Conservation (phyloP, 2,329 filamentous ascomycete species). For the Sporothrix brunneoviolacea region DNA sequence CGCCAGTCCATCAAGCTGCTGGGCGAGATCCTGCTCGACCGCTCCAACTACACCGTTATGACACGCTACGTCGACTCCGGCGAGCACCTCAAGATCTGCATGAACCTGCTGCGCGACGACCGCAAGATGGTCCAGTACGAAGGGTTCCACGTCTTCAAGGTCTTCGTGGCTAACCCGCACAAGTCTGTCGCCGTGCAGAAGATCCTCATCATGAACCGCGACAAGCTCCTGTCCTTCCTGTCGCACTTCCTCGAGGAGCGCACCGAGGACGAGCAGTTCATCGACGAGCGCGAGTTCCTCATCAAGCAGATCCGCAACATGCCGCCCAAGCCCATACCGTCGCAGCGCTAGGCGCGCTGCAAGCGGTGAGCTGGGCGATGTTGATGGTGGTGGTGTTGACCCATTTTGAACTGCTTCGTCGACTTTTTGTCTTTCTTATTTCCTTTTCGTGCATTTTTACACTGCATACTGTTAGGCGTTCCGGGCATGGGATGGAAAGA, state of each 20-base stretch:
- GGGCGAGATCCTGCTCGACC: constrained; percentile 87
- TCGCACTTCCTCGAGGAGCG: constrained; percentile 89
- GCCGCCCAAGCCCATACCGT: constrained; percentile 50
- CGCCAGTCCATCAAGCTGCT: constrained; percentile 96
- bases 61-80: constrained; percentile 92
- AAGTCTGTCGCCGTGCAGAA: constrained; percentile 95
- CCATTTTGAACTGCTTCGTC: background rate
- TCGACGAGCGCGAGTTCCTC: constrained; percentile 93
- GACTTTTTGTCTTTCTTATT: background rate
- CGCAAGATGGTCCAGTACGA: constrained; percentile 99
- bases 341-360: constrained; percentile 32
- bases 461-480: constrained; percentile 15
- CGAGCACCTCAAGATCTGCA: constrained; percentile 95
- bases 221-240: constrained; percentile 81
- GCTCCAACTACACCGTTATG: constrained; percentile 97
- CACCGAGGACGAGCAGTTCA: constrained; percentile 96
- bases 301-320: constrained; percentile 84
- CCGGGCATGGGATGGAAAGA: constrained; percentile 2
- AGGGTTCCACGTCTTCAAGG: constrained; percentile 98
- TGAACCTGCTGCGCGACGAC: constrained; percentile 93
- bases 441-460: background rate
- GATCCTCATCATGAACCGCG: constrained; percentile 92
- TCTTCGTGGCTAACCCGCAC: constrained; percentile 97
- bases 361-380: too few relatives aligned
- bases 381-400: background rate